A percentile compares a stretch with the other conserved stretches of the same genome.
Conservation (phyloP, 495 filamentous ascomycete genomes). For the Penicillium pulvis region DNA sequence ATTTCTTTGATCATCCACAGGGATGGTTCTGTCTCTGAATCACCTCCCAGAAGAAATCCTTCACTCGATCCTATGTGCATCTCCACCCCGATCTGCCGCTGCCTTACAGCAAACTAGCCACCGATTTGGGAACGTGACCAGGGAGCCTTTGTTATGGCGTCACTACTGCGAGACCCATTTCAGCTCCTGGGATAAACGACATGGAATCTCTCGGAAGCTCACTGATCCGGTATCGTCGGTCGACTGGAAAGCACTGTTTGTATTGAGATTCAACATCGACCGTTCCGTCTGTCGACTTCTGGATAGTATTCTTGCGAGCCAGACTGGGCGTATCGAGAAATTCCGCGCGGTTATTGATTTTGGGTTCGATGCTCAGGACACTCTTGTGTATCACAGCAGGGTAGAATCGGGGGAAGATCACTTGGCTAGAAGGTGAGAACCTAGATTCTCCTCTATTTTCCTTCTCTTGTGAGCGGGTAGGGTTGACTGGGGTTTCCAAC, state of each 20-base stretch:
- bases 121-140: constrained; percentile 63
- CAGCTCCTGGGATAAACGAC: constrained; percentile 70
- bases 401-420: constrained; percentile 69
- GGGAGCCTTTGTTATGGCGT: constrained; percentile 78
- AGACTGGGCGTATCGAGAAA: constrained; percentile 67
- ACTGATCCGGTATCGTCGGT: constrained; percentile 55
- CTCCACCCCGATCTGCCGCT: constrained; percentile 50
- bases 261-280: constrained; percentile 58
- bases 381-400: constrained; percentile 65
- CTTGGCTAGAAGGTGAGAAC: constrained; percentile 72
- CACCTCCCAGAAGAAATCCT: constrained; percentile 75
- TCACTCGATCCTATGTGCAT: constrained; percentile 63
- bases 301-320: constrained; percentile 68
- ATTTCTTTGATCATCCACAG: constrained; percentile 17
- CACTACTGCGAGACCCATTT: constrained; percentile 68
- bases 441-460: not conserved
- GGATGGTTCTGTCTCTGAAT: constrained; percentile 43
- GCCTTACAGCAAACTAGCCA: constrained; percentile 61
- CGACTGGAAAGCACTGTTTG: constrained; percentile 77
- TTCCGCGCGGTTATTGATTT: constrained; percentile 66
- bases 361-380: constrained; percentile 90
- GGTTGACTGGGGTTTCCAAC: constrained; percentile 14
- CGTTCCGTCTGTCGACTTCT: constrained; percentile 57
- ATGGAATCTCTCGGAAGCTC: constrained; percentile 61
- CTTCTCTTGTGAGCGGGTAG: not conserved